Evolutionary conservation across 768 basidiomycete species (phyloP), one percentile per base, ranked within the genome.

Genomic region (Thelephora ganbajun): DNA sequence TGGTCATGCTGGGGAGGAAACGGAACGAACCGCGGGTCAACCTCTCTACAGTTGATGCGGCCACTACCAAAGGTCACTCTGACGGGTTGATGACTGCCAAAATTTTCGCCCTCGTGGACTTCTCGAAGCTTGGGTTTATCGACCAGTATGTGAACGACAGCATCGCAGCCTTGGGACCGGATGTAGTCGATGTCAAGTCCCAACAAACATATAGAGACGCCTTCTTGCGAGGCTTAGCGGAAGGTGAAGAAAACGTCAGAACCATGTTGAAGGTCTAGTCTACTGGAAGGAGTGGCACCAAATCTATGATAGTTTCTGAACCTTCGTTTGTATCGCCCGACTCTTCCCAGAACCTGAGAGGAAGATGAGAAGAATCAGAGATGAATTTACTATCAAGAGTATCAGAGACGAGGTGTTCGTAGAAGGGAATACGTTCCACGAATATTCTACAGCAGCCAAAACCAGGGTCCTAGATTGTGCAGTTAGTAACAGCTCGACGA

Each of bases 381-480:
- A 48, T 3, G 61, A 45, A 58, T 90, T 77, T 22, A 74, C 73
- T 11, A 50, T 54, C 0, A 79, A 58, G 33, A 89, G 62, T 5
- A 77, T 45, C 9, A 56, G 63, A 4, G 88, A 90, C 1, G 83
- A 86, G 0, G 76, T 13, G 0, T 61, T 48, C 0, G 87, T 93
- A 0, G 89, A 86, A 2, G 92, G 92, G 57, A 79, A 92, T 0
- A 82, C 72, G 51, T 91, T 87, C 90, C 91, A 96, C 1, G 84
- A 77, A 58, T 81, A 90, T 61, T 94, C 89, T 44, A 91, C 77
- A 12, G 62, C 69, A 1, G 67, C 45, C 34, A 90, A 66, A 11
- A 92, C 54, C 2, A 59, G 54, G 18, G 89, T 54, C 56, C 90
- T 94, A 57, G 12, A 30, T 30, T 9, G 9, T 9, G 9, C 26